These are phyloP conservation scores for Trichosporon inkin DNA, from an alignment of 1,284 basidiomycete genomes.

Conservation along the genomic window DNA sequence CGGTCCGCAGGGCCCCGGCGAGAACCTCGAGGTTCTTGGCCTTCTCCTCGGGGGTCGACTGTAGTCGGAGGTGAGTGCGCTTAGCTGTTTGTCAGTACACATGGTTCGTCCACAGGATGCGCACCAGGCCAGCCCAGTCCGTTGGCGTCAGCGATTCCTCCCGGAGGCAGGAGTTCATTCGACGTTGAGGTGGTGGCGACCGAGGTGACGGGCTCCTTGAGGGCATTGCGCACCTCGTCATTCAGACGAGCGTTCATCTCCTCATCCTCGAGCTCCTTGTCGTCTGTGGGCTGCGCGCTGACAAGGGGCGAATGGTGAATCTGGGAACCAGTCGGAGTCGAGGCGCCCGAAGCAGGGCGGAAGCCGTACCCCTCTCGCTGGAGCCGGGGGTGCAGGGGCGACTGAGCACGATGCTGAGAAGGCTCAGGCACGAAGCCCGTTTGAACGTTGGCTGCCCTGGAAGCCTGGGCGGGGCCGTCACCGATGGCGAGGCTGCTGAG, in stretches of 20 bases:
- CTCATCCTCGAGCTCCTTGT: constrained; percentile 11
- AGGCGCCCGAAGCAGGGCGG: constrained; percentile 61
- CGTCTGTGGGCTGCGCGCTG: constrained; percentile 5
- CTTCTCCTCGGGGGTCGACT: constrained; percentile 70
- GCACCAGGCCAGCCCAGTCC: constrained; percentile 92
- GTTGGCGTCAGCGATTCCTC: constrained; percentile 69
- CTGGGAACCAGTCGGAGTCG: constrained; percentile 54
- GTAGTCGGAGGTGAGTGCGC: constrained; percentile 76
- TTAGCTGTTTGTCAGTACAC: constrained; percentile 62
- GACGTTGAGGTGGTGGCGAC: not conserved
- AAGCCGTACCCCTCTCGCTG: constrained; percentile 74
- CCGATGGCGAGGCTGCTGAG: constrained; percentile 11
- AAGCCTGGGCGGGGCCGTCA: not conserved
- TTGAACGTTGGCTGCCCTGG: not conserved
- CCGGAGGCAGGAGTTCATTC: constrained; percentile 25
- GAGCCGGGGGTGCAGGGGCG: constrained; percentile 23
- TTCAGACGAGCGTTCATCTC: constrained; percentile 21
- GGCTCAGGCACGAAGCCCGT: constrained; percentile 1
- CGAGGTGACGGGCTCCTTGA: constrained; percentile 9
- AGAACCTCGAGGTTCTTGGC: constrained; percentile 71
- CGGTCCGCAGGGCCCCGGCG: constrained; percentile 77
- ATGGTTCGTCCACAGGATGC: constrained; percentile 25
- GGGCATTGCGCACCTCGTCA: constrained; percentile 20
- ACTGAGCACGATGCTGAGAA: not conserved
- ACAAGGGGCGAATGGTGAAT: constrained; percentile 3